These are phyloP conservation scores for Mycena kentingensis DNA, from an alignment of 768 basidiomycete genomes.

Conservation along the genomic window DNA sequence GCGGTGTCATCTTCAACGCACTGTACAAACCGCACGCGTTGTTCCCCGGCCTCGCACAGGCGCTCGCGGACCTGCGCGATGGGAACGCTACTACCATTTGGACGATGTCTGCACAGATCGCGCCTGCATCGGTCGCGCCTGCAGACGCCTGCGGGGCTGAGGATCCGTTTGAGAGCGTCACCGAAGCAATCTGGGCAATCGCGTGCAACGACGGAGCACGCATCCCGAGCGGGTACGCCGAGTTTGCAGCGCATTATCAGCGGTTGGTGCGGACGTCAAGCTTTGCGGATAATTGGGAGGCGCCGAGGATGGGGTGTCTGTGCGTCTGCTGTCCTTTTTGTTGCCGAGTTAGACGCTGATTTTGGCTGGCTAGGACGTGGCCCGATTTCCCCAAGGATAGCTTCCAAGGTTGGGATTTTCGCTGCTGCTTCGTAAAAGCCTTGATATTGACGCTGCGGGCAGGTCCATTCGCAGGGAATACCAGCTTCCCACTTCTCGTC, in stretches of 20 bases:
- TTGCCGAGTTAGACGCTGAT: constrained; percentile 9
- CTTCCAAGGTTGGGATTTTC: too few relatives aligned
- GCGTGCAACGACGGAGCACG: constrained; percentile 17
- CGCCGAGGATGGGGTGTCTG: too few relatives aligned
- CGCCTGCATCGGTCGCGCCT: constrained; percentile 1
- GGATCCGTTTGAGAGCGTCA: not conserved
- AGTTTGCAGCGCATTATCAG: constrained; percentile 13
- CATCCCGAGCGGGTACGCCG: constrained; percentile 10
- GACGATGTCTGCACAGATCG: not conserved
- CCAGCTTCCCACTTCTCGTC: constrained; percentile 26
- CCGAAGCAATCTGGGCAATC: constrained; percentile 11
- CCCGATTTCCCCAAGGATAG: not conserved
- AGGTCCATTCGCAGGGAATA: constrained; percentile 19
- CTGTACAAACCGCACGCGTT: constrained; percentile 29
- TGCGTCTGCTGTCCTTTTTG: too few relatives aligned
- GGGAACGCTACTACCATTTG: constrained; percentile 29
- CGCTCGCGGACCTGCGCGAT: constrained; percentile 26
- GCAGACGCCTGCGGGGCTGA: constrained; percentile 6
- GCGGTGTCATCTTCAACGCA: constrained; percentile 20
- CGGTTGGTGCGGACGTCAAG: constrained; percentile 8
- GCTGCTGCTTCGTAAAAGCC: too few relatives aligned
- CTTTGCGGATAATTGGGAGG: too few relatives aligned
- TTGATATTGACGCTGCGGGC: constrained; percentile 19
- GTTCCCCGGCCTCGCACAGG: constrained; percentile 22
- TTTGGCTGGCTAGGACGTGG: not conserved